phyloP scores from a whole-genome alignment of 495 filamentous ascomycete species.

The Cercophora samala region DNA sequence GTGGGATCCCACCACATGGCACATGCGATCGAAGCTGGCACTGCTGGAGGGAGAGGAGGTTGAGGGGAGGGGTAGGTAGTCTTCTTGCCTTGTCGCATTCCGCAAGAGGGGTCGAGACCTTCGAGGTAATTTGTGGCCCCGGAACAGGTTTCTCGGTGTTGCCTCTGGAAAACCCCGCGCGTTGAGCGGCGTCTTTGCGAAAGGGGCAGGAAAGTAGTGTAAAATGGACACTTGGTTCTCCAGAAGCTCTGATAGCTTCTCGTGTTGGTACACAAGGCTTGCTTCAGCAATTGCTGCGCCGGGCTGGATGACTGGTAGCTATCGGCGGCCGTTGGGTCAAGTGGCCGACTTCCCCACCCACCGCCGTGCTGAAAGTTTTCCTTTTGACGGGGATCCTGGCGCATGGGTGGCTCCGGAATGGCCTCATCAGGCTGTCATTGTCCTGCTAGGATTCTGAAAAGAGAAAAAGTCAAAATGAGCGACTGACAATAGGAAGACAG shows the following conservation, averaged over 20 bases:
- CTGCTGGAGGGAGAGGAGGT: background rate
- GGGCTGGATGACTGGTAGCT: background rate
- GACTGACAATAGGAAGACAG: background rate
- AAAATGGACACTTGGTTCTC: background rate
- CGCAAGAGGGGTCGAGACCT: background rate
- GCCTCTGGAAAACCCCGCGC: background rate
- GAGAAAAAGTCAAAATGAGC: background rate
- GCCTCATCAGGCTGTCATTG: background rate
- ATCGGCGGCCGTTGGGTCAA: background rate
- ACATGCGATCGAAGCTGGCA: background rate
- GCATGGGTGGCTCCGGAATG: background rate
- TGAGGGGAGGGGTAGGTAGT: background rate
- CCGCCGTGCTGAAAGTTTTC: background rate
- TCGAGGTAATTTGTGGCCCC: constrained; percentile 2
- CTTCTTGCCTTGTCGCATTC: constrained; percentile 1
- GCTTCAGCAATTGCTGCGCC: background rate
- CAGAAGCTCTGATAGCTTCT: background rate
- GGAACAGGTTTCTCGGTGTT: background rate
- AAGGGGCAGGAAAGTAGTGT: background rate
- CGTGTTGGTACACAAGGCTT: background rate
- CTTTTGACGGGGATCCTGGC: background rate
- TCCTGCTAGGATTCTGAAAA: background rate
- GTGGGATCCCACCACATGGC: background rate
- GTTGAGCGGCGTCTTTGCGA: background rate
- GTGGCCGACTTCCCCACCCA: background rate